Evolutionary conservation across 202 grass and related monocot species (phyloP).

Genomic region (Cymbopogon flexuosus): DNA sequence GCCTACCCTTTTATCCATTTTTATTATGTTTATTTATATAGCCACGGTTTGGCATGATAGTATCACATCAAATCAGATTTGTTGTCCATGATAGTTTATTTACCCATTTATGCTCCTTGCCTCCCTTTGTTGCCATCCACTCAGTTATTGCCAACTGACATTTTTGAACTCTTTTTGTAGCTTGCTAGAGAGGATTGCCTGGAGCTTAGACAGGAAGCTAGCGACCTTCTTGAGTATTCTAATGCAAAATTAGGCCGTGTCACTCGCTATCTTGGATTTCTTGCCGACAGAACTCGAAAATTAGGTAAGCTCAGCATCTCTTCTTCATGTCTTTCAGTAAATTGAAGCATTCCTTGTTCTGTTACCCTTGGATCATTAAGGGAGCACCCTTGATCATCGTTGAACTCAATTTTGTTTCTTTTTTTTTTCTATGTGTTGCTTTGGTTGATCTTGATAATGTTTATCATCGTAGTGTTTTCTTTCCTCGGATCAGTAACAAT

Average conservation of each 20-base stretch:
- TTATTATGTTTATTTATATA: background rate
- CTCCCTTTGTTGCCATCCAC: constrained; percentile 14
- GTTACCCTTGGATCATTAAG: background rate
- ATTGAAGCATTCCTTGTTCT: constrained; percentile 5
- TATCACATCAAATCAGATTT: constrained; percentile 8
- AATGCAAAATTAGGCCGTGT: constrained; percentile 90
- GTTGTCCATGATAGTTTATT: background rate
- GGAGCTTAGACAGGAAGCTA: constrained; percentile 90
- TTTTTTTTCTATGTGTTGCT: constrained; percentile 7
- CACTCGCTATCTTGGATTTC: constrained; percentile 95
- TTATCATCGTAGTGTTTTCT: background rate
- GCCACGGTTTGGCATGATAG: background rate
- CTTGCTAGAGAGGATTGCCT: constrained; percentile 79
- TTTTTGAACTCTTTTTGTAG: constrained; percentile 45
- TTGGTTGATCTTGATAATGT: constrained; percentile 1
- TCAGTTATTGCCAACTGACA: constrained; percentile 22
- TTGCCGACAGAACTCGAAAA: constrained; percentile 89
- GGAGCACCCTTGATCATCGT: background rate
- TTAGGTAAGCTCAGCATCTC: constrained; percentile 56
- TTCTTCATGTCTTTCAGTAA: constrained; percentile 15
- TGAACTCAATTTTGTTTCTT: background rate
- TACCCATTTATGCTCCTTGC: background rate
- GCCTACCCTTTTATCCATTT: background rate
- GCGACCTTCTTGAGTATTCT: constrained; percentile 88
- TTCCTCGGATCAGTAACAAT: background rate